These are phyloP conservation scores for Rhodotorula sp. DNA, from an alignment of 1,284 basidiomycete species.

Conservation along the genomic window DNA sequence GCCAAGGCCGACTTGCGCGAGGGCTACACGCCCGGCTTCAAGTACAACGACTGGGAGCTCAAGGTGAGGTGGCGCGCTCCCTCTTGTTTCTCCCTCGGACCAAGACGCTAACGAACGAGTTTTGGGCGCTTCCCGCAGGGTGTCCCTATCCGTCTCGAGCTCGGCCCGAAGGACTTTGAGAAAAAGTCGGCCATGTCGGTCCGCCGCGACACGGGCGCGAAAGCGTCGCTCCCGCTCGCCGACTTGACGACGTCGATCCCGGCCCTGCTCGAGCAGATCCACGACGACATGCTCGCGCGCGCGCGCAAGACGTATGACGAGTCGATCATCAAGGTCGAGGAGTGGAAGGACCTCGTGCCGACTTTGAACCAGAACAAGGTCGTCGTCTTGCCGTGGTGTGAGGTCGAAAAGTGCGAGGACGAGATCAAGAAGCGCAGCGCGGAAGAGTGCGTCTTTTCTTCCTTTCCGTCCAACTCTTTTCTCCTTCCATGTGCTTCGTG, in stretches of 20 bases:
- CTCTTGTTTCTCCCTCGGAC: neutral
- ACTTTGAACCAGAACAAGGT: conserved; percentile 85
- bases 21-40: conserved; percentile 95
- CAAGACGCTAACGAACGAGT: neutral
- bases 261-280: conserved; percentile 77
- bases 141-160: conserved; percentile 92
- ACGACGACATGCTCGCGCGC: conserved; percentile 78
- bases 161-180: conserved; percentile 88
- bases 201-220: conserved; percentile 79
- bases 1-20: conserved; percentile 90
- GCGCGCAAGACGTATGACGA: conserved; percentile 74
- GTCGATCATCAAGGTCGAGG: conserved; percentile 69
- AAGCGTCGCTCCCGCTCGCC: conserved; percentile 68
- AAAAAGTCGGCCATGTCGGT: conserved; percentile 80
- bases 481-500: neutral
- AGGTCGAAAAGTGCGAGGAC: conserved; percentile 89
- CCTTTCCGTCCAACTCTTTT: neutral
- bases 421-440: conserved; percentile 95
- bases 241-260: conserved; percentile 63
- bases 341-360: conserved; percentile 90
- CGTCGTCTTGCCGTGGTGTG: conserved; percentile 94
- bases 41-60: conserved; percentile 99
- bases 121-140: conserved; percentile 57
- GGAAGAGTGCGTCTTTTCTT: conserved; percentile 63
- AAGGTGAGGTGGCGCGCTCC: conserved; percentile 58